Conservation (phyloP, 179 eudicot genomes). For the Drosera spatulata region DNA sequence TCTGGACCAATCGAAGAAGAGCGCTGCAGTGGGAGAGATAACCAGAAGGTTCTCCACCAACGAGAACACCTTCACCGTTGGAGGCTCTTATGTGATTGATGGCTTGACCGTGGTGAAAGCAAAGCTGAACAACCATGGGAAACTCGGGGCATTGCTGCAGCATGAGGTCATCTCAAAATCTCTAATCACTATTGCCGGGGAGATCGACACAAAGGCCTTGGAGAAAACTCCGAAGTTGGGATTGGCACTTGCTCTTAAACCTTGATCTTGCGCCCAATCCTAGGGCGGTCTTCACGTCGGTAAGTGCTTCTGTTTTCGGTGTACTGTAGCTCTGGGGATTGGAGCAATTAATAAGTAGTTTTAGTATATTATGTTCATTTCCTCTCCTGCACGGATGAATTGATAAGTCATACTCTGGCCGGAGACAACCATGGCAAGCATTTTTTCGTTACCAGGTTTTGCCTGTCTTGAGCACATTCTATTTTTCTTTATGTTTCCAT, state of each 20-base stretch:
- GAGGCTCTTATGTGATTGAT: constrained; percentile 69
- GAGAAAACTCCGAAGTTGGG: constrained; percentile 88
- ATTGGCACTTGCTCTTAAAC: constrained; percentile 72
- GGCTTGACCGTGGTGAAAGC: constrained; percentile 53
- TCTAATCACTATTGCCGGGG: constrained; percentile 66
- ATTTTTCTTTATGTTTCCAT: too few species aligned
- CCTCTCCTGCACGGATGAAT: too few species aligned
- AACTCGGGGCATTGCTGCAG: constrained; percentile 64
- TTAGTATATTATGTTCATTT: not conserved
- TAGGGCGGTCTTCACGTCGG: not conserved
- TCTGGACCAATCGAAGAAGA: constrained; percentile 56
- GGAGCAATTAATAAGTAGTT: constrained; percentile 38
- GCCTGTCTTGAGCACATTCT: too few species aligned
- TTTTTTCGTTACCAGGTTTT: too few species aligned
- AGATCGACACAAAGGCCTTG: constrained; percentile 80
- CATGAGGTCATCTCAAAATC: constrained; percentile 80
- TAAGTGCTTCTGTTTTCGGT: constrained; percentile 3
- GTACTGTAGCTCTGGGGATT: constrained; percentile 13
- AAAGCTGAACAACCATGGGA: constrained; percentile 88
- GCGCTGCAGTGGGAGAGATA: constrained; percentile 70
- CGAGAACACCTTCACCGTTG: constrained; percentile 88
- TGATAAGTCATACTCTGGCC: too few species aligned
- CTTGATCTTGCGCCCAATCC: constrained; percentile 28
- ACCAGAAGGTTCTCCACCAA: constrained; percentile 81
- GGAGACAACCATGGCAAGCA: too few species aligned